phyloP scores from a whole-genome alignment of 345 rosid species.

The Citrus sp. region DNA sequence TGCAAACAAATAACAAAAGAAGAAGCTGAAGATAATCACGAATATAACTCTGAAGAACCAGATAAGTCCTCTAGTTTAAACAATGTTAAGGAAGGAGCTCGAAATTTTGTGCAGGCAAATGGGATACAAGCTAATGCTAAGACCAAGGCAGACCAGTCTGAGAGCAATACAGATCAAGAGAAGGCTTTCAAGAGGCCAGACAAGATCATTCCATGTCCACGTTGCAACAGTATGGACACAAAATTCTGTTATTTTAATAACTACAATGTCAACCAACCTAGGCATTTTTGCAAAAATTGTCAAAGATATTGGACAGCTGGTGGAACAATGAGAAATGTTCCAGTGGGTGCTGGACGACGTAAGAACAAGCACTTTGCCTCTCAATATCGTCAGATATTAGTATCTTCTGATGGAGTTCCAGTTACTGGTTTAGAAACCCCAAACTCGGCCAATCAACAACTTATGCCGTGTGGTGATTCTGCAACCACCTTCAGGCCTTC shows the following conservation, averaged over 20 bases:
- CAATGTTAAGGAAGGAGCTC: slow-evolving; percentile 19
- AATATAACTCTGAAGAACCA: slow-evolving; percentile 13
- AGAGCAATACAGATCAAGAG: slow-evolving; percentile 30
- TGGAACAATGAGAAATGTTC: slow-evolving; percentile 78
- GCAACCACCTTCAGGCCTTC: slow-evolving; percentile 32
- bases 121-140: slow-evolving; percentile 19
- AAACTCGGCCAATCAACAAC: slow-evolving; percentile 34
- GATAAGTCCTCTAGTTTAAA: slow-evolving; percentile 16
- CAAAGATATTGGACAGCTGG: slow-evolving; percentile 92
- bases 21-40: slow-evolving; percentile 14
- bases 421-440: slow-evolving; percentile 36
- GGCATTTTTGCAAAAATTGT: slow-evolving; percentile 82
- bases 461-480: slow-evolving; percentile 29
- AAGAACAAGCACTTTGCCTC: slow-evolving; percentile 69
- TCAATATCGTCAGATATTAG: slow-evolving; percentile 50
- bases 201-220: slow-evolving; percentile 66
- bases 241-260: slow-evolving; percentile 82
- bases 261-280: slow-evolving; percentile 77
- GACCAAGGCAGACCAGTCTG: slow-evolving; percentile 30
- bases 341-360: slow-evolving; percentile 75
- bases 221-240: slow-evolving; percentile 75
- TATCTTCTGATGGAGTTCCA: slow-evolving; percentile 49
- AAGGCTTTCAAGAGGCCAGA: slow-evolving; percentile 64
- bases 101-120: slow-evolving; percentile 11
- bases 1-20: slow-evolving; percentile 19